Base-by-base conservation (phyloP, 164 flowering plant genomes). In the Warburgia ugandensis region DNA sequence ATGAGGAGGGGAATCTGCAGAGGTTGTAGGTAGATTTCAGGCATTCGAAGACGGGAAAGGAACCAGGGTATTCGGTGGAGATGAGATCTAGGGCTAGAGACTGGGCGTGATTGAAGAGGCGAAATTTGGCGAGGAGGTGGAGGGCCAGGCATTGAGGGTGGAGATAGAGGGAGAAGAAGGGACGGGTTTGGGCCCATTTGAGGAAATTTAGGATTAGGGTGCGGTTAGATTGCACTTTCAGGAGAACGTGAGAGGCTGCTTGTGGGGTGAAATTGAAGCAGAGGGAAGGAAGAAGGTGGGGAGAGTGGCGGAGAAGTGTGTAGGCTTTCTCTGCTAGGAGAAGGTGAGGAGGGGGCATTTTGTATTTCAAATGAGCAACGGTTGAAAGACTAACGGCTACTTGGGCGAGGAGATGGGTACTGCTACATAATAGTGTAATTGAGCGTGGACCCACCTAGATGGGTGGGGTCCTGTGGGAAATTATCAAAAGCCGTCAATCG, bases 71-170 rank as follows among this genome's bases (percentile, higher is more conserved):
- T 13, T 42, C 29, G 5, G 20, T 50, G 11, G 66, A 29, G 8
- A 78, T 74, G 31, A 83, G 70, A 26, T 61, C 64, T 59, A 77
- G 68, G 13, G 84, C 79, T 5, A 83, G 60, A 48, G 71, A 1
- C 26, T 72, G 80, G 21, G 85, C 95, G 1, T 75, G 36, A 44
- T 77, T 77, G 75, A 67, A 89, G 67, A 79, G 94, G 63, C 77
- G 73, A 76, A 80, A 86, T 30, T 67, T 63, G 60, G 88, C 80
- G 63, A 89, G 80, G 31, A 81, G 72, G 61, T 89, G 97, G 47
- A 89, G 68, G 30, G 78, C 57, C 22, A 75, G 46, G 60, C 80
- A 74, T 54, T 72, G 70, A 62, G 81, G 81, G 12, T 67, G 65
- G 36, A 73, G 52, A 39, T 62, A 67, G 68, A 20, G 21, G 31